Conservation (phyloP, 1,139 yeast species). For the Candida sp. region DNA sequence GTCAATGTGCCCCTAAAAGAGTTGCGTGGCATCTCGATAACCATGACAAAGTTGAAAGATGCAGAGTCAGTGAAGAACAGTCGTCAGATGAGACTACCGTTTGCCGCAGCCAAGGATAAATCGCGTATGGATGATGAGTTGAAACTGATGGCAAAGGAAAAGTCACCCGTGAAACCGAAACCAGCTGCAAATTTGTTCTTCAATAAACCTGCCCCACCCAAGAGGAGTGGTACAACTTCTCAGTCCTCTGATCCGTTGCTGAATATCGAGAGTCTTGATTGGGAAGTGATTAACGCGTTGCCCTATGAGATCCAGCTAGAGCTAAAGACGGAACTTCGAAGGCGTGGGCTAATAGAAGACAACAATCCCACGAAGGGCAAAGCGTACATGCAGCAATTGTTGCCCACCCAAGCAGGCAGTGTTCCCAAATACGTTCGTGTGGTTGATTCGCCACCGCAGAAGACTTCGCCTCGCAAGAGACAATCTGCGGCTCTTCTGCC, state of each 20-base stretch:
- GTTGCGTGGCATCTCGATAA: constrained; percentile 79
- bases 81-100: constrained; percentile 50
- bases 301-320: constrained; percentile 59
- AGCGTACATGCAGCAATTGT: constrained; percentile 43
- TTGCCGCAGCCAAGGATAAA: constrained; percentile 17
- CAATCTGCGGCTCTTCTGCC: constrained; percentile 10
- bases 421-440: constrained; percentile 39
- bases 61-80: constrained; percentile 29
- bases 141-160: constrained; percentile 5
- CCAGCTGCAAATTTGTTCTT: constrained; percentile 7
- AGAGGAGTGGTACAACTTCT: background rate
- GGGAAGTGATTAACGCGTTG: constrained; percentile 57
- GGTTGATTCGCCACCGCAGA: constrained; percentile 33
- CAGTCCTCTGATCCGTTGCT: constrained; percentile 8
- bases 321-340: constrained; percentile 44
- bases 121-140: constrained; percentile 14
- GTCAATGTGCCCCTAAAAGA: constrained; percentile 68
- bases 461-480: constrained; percentile 11
- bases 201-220: constrained; percentile 3
- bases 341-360: constrained; percentile 31
- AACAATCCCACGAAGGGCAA: constrained; percentile 23
- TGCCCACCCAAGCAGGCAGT: constrained; percentile 36
- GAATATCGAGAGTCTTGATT: constrained; percentile 39
- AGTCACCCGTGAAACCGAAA: constrained; percentile 16
- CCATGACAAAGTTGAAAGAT: constrained; percentile 58